Evolutionary conservation across 2,329 filamentous ascomycete genomes (phyloP).

Genomic region (Nigrograna mackinnonii): DNA sequence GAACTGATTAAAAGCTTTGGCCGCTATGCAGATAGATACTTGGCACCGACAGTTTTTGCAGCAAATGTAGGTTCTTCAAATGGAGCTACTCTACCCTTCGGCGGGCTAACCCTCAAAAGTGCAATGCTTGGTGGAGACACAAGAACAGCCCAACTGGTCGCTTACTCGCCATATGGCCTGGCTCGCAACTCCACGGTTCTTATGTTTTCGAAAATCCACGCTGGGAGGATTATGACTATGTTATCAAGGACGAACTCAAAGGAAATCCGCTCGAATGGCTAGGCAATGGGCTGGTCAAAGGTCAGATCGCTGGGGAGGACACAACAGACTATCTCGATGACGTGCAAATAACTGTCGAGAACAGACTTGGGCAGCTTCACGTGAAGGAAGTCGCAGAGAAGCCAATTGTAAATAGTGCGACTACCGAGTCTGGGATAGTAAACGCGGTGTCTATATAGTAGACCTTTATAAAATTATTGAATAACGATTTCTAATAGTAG

Average conservation of each 20-base stretch:
- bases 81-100: constrained; percentile 7
- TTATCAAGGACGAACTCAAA: neutral
- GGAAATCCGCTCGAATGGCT: neutral
- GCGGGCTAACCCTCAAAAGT: no score
- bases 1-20: neutral
- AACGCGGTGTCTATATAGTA: no score
- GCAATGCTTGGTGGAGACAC: neutral
- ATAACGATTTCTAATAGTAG: no score
- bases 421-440: no score
- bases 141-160: neutral
- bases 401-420: no score
- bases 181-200: neutral
- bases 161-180: no score
- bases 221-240: neutral
- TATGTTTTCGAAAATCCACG: neutral
- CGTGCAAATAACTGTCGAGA: no score
- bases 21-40: neutral
- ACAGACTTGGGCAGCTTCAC: no score
- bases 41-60: neutral
- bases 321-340: neutral
- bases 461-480: no score
- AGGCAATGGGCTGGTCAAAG: neutral
- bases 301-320: neutral
- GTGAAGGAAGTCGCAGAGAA: no score
- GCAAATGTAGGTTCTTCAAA: neutral